These are phyloP conservation scores for Diaporthe velutina DNA, from an alignment of 2,329 filamentous ascomycete species.

Conservation along the genomic window DNA sequence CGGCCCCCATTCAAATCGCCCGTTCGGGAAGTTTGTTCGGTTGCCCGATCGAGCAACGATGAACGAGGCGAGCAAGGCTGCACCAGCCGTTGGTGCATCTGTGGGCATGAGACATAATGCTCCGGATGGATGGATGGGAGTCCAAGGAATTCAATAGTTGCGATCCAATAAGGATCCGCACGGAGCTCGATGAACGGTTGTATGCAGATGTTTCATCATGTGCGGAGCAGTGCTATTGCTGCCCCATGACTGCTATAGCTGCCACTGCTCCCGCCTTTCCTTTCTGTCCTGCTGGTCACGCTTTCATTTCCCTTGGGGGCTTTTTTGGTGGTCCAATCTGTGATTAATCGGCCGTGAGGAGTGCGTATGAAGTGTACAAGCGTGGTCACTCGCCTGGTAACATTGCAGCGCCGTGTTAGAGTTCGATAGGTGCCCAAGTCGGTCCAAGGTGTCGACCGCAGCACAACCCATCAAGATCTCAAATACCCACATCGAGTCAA, in stretches of 20 bases:
- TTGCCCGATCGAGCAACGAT: slow-evolving; percentile 10
- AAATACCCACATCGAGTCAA: slow-evolving; percentile 26
- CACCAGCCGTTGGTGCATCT: slow-evolving; percentile 9
- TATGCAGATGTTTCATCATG: slow-evolving; percentile 25
- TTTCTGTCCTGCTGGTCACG: background rate
- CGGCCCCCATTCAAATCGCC: background rate
- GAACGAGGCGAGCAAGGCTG: slow-evolving; percentile 14
- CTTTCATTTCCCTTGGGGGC: background rate
- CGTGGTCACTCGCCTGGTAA: background rate
- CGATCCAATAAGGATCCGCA: slow-evolving; percentile 28
- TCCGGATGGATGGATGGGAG: slow-evolving; percentile 4
- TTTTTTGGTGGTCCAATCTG: background rate
- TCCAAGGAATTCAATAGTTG: slow-evolving; percentile 20
- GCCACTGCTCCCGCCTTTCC: background rate
- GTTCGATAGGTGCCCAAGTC: slow-evolving; percentile 3
- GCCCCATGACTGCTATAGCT: slow-evolving; percentile 1
- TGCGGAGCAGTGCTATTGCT: background rate
- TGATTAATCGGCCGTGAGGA: background rate
- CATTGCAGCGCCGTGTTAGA: background rate
- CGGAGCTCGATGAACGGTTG: slow-evolving; percentile 3
- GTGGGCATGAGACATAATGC: slow-evolving; percentile 1
- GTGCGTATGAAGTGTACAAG: background rate
- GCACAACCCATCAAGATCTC: slow-evolving; percentile 13
- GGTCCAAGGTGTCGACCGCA: slow-evolving; percentile 7
- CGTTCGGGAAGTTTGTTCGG: slow-evolving; percentile 18